Conservation (phyloP, 306 rosid species). For the Quercus parvula region DNA sequence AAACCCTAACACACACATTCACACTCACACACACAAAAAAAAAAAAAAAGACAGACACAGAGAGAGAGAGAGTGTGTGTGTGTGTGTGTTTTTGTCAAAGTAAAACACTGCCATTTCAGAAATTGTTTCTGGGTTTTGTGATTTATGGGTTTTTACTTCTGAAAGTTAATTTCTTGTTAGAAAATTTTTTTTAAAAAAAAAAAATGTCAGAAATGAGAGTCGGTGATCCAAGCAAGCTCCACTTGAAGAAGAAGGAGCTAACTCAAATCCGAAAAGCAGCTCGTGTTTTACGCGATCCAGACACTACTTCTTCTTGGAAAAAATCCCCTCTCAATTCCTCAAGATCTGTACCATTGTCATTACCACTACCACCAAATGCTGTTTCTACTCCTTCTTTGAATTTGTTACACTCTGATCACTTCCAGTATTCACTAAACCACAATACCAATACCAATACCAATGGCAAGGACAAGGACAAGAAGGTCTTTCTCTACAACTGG, state of each 20-base stretch:
- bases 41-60: neutral
- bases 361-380: neutral
- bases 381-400: conserved; percentile 36
- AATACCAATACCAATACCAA: conserved; percentile 10
- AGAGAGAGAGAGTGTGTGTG: neutral
- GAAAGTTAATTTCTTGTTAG: neutral
- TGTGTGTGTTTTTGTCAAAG: no score
- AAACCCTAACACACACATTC: neutral
- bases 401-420: conserved; percentile 5
- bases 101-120: no score
- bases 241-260: conserved; percentile 79
- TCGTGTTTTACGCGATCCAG: conserved; percentile 88
- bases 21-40: neutral
- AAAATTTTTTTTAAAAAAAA: neutral
- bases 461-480: conserved; percentile 43
- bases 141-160: neutral
- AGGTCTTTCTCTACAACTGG: conserved; percentile 82
- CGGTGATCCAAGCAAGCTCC: conserved; percentile 79
- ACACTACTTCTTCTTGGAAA: conserved; percentile 87
- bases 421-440: neutral
- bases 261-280: conserved; percentile 97
- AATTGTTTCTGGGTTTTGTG: neutral
- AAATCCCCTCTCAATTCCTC: conserved; percentile 72
- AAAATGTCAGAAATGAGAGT: conserved; percentile 57
- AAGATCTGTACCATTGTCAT: conserved; percentile 44